phyloP scores from a whole-genome alignment of 768 basidiomycete species.

The Boletus subparvulus region DNA sequence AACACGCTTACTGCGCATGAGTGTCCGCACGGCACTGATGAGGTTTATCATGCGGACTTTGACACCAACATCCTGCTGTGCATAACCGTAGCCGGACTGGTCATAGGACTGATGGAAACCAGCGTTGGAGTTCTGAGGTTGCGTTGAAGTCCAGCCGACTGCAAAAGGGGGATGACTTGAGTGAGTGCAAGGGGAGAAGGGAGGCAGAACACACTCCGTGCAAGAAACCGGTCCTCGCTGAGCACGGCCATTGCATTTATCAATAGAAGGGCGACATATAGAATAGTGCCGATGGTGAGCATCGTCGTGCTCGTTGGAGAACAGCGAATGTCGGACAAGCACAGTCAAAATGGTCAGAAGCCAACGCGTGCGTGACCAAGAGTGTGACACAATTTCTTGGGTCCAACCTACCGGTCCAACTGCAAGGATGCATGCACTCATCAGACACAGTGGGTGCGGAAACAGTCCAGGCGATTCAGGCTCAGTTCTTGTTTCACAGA shows the following conservation, averaged over 20 bases:
- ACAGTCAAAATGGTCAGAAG: not conserved
- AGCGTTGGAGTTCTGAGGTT: conserved; percentile 53
- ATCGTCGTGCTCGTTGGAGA: conserved; percentile 35
- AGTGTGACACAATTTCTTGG: conserved; percentile 16
- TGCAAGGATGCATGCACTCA: conserved; percentile 28
- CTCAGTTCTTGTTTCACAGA: conserved; percentile 13
- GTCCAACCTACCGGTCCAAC: not conserved
- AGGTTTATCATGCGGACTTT: conserved; percentile 89
- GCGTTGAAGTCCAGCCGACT: conserved; percentile 90
- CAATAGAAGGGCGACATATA: conserved; percentile 85
- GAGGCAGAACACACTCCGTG: conserved; percentile 63
- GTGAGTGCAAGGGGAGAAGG: conserved; percentile 3
- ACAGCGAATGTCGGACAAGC: not conserved
- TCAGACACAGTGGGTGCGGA: conserved; percentile 26
- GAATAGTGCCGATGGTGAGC: conserved; percentile 65
- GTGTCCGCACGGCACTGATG: conserved; percentile 91
- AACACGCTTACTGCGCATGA: conserved; percentile 88
- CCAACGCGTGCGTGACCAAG: conserved; percentile 16
- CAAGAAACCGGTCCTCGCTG: conserved; percentile 94
- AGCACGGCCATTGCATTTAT: conserved; percentile 95
- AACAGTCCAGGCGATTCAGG: not conserved
- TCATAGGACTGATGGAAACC: conserved; percentile 69
- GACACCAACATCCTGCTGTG: conserved; percentile 61
- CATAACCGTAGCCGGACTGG: conserved; percentile 56
- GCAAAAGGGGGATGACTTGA: conserved; percentile 18